A percentile compares a stretch with the other conserved stretches of the same genome.
phyloP scores from a whole-genome alignment of 441 rosid genomes.

The Dalechampia spathulata region DNA sequence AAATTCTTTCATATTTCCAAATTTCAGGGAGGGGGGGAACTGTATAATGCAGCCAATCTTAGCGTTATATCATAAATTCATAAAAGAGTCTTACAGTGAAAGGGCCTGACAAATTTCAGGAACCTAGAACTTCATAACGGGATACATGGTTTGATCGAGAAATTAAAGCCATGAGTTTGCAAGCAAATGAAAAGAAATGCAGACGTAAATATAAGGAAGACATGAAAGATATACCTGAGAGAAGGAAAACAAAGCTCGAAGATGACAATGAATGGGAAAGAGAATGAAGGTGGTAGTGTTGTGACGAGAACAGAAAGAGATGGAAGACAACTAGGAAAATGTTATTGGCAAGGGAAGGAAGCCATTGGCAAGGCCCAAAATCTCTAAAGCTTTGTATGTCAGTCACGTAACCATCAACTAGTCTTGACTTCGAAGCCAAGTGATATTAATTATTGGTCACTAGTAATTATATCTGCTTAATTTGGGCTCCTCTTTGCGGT shows the following conservation, averaged over 20 bases:
- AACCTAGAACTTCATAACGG: no score
- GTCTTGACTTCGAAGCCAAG: conserved; percentile 77
- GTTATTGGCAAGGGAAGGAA: background rate
- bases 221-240: conserved; percentile 10
- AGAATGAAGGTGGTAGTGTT: background rate
- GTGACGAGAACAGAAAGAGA: background rate
- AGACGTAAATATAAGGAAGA: background rate
- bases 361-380: conserved; percentile 1
- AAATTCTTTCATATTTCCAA: background rate
- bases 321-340: background rate
- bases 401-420: conserved; percentile 51
- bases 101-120: background rate
- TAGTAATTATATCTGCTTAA: conserved; percentile 11
- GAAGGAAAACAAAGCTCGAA: conserved; percentile 1
- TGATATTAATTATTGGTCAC: conserved; percentile 10
- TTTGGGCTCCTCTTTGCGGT: conserved; percentile 19
- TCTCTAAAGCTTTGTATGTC: conserved; percentile 41
- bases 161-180: background rate
- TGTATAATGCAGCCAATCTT: background rate
- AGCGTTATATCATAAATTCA: background rate
- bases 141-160: no score
- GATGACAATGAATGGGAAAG: background rate
- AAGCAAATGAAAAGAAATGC: background rate
- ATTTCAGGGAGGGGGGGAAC: background rate
- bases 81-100: background rate